Evolutionary conservation across 345 rosid genomes (phyloP).

Genomic region (Populus alba): DNA sequence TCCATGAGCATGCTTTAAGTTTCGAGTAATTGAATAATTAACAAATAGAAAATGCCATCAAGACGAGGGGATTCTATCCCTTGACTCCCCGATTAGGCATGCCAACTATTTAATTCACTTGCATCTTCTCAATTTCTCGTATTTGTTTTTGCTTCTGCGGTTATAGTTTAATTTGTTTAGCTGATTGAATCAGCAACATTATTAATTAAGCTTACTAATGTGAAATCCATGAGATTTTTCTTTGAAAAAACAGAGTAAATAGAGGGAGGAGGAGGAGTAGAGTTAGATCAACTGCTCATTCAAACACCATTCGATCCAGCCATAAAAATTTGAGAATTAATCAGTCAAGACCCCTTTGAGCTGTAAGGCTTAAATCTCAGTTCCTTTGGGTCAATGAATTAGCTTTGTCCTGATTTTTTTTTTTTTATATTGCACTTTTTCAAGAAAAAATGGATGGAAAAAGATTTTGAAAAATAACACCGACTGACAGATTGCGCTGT

Average conservation of each 20-base stretch:
- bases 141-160: background rate
- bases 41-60: background rate
- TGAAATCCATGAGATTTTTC: too few relatives aligned
- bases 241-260: too few relatives aligned
- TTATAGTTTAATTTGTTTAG: background rate
- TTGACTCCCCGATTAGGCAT: background rate
- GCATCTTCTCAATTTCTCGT: background rate
- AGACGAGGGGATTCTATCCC: background rate
- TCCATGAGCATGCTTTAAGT: background rate
- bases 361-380: background rate
- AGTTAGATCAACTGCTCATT: background rate
- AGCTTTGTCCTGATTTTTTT: background rate
- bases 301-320: background rate
- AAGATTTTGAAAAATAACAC: too few relatives aligned
- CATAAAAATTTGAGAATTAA: too few relatives aligned
- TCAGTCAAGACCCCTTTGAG: background rate
- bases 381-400: background rate
- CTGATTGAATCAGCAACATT: background rate
- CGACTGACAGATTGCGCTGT: too few relatives aligned
- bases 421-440: too few relatives aligned
- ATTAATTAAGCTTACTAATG: background rate
- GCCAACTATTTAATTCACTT: background rate
- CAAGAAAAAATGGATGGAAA: too few relatives aligned
- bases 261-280: background rate
- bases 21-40: background rate